Base-by-base conservation (phyloP, 1,284 basidiomycete genomes). In the Cutaneotrichosporon sp. region DNA sequence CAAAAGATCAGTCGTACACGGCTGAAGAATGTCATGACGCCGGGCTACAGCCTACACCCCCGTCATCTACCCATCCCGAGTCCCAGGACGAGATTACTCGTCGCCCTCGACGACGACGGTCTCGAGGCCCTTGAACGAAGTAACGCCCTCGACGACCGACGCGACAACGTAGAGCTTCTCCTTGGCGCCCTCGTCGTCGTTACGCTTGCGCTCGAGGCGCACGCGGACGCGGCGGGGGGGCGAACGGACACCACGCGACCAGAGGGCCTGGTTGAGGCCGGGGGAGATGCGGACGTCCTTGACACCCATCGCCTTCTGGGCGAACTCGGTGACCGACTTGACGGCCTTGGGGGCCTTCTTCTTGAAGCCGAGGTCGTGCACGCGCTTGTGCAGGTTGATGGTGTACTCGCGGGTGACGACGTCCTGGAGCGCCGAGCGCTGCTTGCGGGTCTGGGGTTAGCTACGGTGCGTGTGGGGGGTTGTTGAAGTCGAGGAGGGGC, bases 381-480 rank as follows among this genome's bases (percentile, higher is more conserved):
- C 90, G 70, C 83, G 88, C 83, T 95, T 97, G 87, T 95, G 92
- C 58, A 97, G 83, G 82, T 95, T 91, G 83, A 97, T 89, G 73
- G 92, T 95, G 87, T 95, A 94, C 81, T 97, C 94, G 77, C 94
- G 88, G 73, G 94, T 91, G 70, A 97, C 93, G 82, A 97, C 92
- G 81, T 97, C 94, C 82, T 91, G 87, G 79, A 97, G 90, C 66
- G 93, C 93, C 66, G 91, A 93, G 81, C 92, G 91, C 75, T 87
- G 87, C 85, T 93, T 93, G 82, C 88, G 82, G 73, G 87, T 87
- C 89, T 91, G 68, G 36, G 24, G 61, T 66, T 34, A 66, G 65
- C 14, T 13, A 16, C 3, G 13, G 36, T 1, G 36, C 14, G 18
- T 42, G 38, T n/a, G 34, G 11, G 29, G 34, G 9, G 34, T 36